Conservation (phyloP, 2,329 filamentous ascomycete genomes). For the Aspergillus nomiae region DNA sequence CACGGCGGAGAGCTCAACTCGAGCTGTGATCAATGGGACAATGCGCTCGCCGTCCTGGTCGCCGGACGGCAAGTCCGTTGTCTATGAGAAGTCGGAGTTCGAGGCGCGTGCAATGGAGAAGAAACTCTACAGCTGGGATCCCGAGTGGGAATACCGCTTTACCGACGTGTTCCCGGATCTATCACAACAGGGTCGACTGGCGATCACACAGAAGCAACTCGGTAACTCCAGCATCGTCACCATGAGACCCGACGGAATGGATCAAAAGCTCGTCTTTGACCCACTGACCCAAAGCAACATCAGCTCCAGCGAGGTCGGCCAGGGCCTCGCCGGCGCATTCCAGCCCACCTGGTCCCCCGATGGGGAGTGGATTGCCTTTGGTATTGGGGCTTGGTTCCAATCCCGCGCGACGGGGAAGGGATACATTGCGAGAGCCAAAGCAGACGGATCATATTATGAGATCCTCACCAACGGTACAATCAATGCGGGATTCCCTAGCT, state of each 20-base stretch:
- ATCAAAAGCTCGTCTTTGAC: conserved; percentile 32
- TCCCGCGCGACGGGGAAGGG: conserved; percentile 29
- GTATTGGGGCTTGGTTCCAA: conserved; percentile 46
- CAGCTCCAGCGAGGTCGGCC: conserved; percentile 18
- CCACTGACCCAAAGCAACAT: conserved; percentile 18
- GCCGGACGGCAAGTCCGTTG: conserved; percentile 29
- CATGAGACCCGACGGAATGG: conserved; percentile 31
- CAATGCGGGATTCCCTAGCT: conserved; percentile 46
- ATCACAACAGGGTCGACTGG: conserved; percentile 28
- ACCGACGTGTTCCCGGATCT: conserved; percentile 47
- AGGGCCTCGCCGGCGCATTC: conserved; percentile 42
- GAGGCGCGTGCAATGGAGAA: conserved; percentile 37
- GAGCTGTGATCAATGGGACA: conserved; percentile 12
- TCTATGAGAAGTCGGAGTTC: conserved; percentile 31
- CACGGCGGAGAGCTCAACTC: conserved; percentile 17
- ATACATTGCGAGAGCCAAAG: conserved; percentile 25
- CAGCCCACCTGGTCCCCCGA: conserved; percentile 45
- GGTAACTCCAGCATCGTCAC: conserved; percentile 43
- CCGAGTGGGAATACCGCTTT: conserved; percentile 47
- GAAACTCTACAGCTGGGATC: conserved; percentile 43
- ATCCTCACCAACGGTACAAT: conserved; percentile 36
- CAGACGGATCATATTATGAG: conserved; percentile 30
- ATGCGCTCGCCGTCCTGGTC: conserved; percentile 35
- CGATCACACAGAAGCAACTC: conserved; percentile 44
- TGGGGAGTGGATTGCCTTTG: conserved; percentile 41